These are phyloP conservation scores for Hericium coralloides DNA, from an alignment of 768 basidiomycete genomes.

Conservation along the genomic window DNA sequence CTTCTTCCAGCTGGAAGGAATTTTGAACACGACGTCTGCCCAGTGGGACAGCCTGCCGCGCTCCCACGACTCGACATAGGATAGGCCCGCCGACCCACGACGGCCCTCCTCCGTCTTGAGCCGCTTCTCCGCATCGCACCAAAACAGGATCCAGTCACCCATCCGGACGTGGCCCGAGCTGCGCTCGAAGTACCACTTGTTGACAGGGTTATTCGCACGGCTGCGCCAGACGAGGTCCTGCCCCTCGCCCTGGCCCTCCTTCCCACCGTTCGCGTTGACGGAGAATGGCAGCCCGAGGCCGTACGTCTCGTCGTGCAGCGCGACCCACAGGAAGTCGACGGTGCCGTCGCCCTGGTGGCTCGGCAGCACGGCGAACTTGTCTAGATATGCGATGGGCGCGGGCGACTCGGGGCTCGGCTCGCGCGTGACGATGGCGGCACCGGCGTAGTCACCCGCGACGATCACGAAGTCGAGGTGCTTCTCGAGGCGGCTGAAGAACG, in stretches of 20 bases:
- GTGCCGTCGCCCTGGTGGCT: conserved; percentile 96
- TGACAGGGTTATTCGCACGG: conserved; percentile 88
- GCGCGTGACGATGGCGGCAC: conserved; percentile 86
- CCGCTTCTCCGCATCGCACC: conserved; percentile 94
- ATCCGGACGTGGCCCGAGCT: conserved; percentile 83
- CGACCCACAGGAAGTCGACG: conserved; percentile 99
- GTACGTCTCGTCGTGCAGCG: conserved; percentile 95
- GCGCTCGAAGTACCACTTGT: conserved; percentile 99
- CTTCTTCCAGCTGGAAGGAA: conserved; percentile 72
- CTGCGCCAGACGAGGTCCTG: conserved; percentile 94
- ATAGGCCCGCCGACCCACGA: conserved; percentile 52
- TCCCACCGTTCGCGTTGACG: conserved; percentile 91
- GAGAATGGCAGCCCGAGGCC: conserved; percentile 91
- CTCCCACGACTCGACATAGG: conserved; percentile 74
- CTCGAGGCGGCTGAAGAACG: conserved; percentile 77
- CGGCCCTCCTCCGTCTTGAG: conserved; percentile 62
- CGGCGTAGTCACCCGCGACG: conserved; percentile 90
- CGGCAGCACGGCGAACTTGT: conserved; percentile 97
- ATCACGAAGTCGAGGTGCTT: conserved; percentile 82
- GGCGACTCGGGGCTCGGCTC: conserved; percentile 39
- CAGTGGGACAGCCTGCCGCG: conserved; percentile 59
- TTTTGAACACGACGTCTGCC: conserved; percentile 56
- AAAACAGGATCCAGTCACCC: conserved; percentile 90
- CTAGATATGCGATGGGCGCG: conserved; percentile 77
- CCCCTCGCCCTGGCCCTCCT: conserved; percentile 83